Base-by-base conservation (phyloP, 352 stramenopile species). In the Phytophthora ramorum region DNA sequence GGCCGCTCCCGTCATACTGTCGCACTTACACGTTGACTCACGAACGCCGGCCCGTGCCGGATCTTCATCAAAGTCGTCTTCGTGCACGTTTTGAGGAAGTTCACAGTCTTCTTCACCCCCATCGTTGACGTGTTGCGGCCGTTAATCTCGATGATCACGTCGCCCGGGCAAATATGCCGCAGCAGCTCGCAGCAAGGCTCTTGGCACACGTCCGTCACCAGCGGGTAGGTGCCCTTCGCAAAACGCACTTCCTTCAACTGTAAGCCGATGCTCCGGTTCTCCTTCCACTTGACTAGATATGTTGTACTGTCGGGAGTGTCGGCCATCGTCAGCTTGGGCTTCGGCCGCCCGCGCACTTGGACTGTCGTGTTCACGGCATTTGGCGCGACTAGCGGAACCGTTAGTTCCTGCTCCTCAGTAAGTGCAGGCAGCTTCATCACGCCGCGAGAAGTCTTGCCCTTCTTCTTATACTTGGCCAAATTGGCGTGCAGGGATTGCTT, bases 21-120 rank as follows among this genome's bases (percentile, higher is more conserved):
- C 48, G 86, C 88, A 60, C 88, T 95, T 53, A 96, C 85, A 41
- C 88, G 84, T 50, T 94, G 73, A 40, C 74, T 90, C 16, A 82
- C 58, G 58, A 83, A 95, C 7, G 69, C 83, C n/a, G 88, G 88
- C 16, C 88, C 88, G 58, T 90, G 88, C 14, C 87, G 86, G 22
- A 96, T 76, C 71, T 96, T 96, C 62, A 96, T 67, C 45, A 96
- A 59, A 65, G 87, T 93, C 50, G 88, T 96, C 75, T 96, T 96
- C 1, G 85, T 81, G 61, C 86, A 93, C 28, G 88, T 89, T 60
- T 89, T 92, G 24, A 96, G 69, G 60, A 96, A 96, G 59, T 78
- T 91, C 38, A 94, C 85, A 22, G 88, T 96, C 73, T 96, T 96
- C 69, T 96, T 96, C 28, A 96, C 88, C 28, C 88, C 86, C 88